Evolutionary conservation across 257 asterid species (phyloP), one percentile per base, ranked within the genome.

Genomic region (Vinca minor): DNA sequence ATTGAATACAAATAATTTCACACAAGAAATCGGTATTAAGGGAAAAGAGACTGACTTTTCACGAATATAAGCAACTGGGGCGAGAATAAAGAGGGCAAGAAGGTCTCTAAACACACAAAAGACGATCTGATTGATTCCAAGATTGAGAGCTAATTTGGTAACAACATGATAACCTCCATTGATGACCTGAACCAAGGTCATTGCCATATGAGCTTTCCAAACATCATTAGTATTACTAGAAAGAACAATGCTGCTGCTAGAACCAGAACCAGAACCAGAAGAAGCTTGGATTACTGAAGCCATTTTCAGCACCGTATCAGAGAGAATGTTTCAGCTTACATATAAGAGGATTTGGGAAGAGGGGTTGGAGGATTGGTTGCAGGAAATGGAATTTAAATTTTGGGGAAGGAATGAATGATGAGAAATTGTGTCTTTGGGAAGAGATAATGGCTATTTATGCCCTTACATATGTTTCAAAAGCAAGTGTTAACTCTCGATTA

Each of bases 111-210:
- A 77, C 45, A 89, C 88, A 63, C 99, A 89, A 73, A 93, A 93
- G 42, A 93, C 95, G 65, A 89, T 80, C 91, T 89, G 91, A 77
- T 84, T 93, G 52, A 89, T 77, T 14, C 99, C 99, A 56, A 84
- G 92, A 68, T 89, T 85, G 67, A 93, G 97, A 26, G 99, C 99
- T 42, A 93, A 83, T 64, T 93, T 93, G 62, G 97, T 84, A 73
- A 93, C 81, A 72, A 93, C 96, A 72, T 93, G 97, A 78, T 85
- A 84, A 0, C 96, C 94, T 71, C 97, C 95, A 69, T 65, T 62
- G 74, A 84, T 69, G 47, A 93, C 71, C 86, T 89, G 97, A 46
- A 93, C 96, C 75, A 78, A 63, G 65, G 85, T 94, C 97, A 89
- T 81, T 60, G 92, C 96, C 73, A 77, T 38, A 63, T 89, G 97